Conservation (phyloP, 2,329 filamentous ascomycete species). For the Alternaria atra region DNA sequence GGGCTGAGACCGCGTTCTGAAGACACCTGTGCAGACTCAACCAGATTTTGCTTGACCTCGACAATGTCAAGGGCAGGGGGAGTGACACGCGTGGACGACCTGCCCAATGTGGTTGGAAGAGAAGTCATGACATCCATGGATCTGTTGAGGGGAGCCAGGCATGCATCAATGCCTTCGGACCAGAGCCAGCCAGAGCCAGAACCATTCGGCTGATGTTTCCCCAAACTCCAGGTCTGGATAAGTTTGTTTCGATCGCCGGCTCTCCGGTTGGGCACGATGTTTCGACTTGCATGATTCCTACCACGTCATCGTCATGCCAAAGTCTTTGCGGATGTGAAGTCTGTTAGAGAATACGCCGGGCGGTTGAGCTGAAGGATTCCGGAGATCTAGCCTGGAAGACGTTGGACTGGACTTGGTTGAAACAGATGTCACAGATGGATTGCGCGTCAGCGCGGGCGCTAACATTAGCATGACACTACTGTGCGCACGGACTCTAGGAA, state of each 20-base stretch:
- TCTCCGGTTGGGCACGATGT: slow-evolving; percentile 12
- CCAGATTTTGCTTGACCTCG: slow-evolving; percentile 27
- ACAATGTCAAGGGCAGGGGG: slow-evolving; percentile 23
- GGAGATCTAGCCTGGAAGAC: slow-evolving; percentile 8
- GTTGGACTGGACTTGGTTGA: slow-evolving; percentile 14
- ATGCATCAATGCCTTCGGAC: background rate
- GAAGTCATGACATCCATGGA: slow-evolving; percentile 13
- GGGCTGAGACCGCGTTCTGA: slow-evolving; percentile 1
- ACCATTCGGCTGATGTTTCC: slow-evolving; percentile 11
- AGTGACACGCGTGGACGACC: slow-evolving; percentile 4
- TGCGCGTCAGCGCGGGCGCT: slow-evolving; percentile 18
- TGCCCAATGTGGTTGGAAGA: slow-evolving; percentile 24
- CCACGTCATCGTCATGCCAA: background rate
- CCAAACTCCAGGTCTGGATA: slow-evolving; percentile 4
- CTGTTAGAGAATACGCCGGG: slow-evolving; percentile 11
- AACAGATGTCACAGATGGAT: slow-evolving; percentile 22
- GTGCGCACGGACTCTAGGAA: slow-evolving; percentile 6
- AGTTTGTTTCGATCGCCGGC: background rate
- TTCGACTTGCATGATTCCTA: slow-evolving; percentile 5
- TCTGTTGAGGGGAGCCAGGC: slow-evolving; percentile 21
- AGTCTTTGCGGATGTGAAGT: background rate
- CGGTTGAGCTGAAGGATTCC: slow-evolving; percentile 9
- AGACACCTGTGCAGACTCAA: slow-evolving; percentile 27
- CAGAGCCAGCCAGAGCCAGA: background rate
- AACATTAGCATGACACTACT: background rate